Conservation (phyloP, 257 asterid species). For the Ehretia macrophylla region DNA sequence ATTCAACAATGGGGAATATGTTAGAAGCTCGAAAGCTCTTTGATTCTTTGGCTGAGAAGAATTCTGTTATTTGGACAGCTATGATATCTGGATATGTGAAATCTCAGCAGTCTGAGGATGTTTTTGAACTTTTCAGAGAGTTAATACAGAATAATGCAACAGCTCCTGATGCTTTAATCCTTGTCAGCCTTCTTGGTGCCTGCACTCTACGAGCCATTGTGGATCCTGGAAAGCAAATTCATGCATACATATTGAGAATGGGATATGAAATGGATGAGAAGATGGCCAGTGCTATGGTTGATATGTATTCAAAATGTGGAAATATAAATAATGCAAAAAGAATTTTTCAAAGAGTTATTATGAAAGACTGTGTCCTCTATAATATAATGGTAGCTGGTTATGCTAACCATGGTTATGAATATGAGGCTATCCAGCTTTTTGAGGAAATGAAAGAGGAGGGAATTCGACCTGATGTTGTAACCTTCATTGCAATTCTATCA, state of each 20-base stretch:
- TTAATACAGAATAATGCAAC: slow-evolving; percentile 24
- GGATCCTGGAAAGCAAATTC: slow-evolving; percentile 76
- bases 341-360: slow-evolving; percentile 33
- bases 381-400: slow-evolving; percentile 80
- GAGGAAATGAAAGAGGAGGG: slow-evolving; percentile 50
- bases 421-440: slow-evolving; percentile 52
- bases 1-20: slow-evolving; percentile 58
- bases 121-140: slow-evolving; percentile 62
- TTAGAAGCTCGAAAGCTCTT: slow-evolving; percentile 58
- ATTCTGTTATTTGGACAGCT: slow-evolving; percentile 66
- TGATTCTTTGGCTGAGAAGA: slow-evolving; percentile 52
- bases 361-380: slow-evolving; percentile 53
- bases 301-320: slow-evolving; percentile 90
- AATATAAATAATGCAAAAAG: slow-evolving; percentile 44
- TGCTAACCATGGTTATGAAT: slow-evolving; percentile 77
- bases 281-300: slow-evolving; percentile 53
- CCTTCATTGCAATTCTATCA: slow-evolving; percentile 72
- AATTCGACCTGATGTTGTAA: slow-evolving; percentile 63
- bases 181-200: slow-evolving; percentile 60
- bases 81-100: slow-evolving; percentile 75
- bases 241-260: slow-evolving; percentile 48
- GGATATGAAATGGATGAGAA: slow-evolving; percentile 49
- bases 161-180: slow-evolving; percentile 49
- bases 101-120: slow-evolving; percentile 47
- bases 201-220: slow-evolving; percentile 53